Conservation (phyloP, 768 basidiomycete genomes). For the Lentinula aciculospora region DNA sequence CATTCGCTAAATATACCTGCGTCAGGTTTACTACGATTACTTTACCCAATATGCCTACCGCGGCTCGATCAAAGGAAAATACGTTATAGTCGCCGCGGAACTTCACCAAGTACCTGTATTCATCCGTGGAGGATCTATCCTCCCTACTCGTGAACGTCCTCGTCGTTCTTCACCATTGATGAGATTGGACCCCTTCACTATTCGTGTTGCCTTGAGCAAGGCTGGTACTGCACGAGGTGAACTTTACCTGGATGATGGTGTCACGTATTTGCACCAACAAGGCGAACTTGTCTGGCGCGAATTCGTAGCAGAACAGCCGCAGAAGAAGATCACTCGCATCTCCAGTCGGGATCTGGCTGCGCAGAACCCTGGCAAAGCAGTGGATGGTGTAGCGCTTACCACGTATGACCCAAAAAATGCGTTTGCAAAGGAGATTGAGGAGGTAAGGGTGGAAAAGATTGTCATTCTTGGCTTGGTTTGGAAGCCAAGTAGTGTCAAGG, state of each 20-base stretch:
- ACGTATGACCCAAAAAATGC: constrained; percentile 53
- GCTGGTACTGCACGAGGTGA: constrained; percentile 64
- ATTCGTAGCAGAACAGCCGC: constrained; percentile 52
- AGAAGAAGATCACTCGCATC: constrained; percentile 38
- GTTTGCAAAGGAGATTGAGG: constrained; percentile 60
- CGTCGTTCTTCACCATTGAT: constrained; percentile 82
- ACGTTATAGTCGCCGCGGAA: constrained; percentile 73
- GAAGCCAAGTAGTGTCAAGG: constrained; percentile 58
- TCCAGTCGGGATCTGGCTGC: constrained; percentile 52
- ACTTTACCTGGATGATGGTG: constrained; percentile 94
- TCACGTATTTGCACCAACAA: constrained; percentile 63
- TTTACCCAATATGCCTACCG: constrained; percentile 67
- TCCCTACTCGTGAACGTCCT: constrained; percentile 83
- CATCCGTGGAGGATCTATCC: constrained; percentile 85
- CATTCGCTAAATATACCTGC: not conserved
- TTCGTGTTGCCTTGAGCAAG: constrained; percentile 74
- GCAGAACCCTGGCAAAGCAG: constrained; percentile 37
- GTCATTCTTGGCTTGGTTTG: constrained; percentile 66
- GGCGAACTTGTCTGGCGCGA: constrained; percentile 85
- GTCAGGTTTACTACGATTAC: constrained; percentile 91
- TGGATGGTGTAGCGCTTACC: constrained; percentile 43
- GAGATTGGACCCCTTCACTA: constrained; percentile 90
- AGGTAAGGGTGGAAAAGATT: constrained; percentile 79
- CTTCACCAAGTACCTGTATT: constrained; percentile 80
- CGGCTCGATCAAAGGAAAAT: constrained; percentile 57